A percentile compares a stretch with the other conserved stretches of the same genome.
phyloP scores from a whole-genome alignment of 2,329 filamentous ascomycete genomes.

The Aureobasidium leucospermi region DNA sequence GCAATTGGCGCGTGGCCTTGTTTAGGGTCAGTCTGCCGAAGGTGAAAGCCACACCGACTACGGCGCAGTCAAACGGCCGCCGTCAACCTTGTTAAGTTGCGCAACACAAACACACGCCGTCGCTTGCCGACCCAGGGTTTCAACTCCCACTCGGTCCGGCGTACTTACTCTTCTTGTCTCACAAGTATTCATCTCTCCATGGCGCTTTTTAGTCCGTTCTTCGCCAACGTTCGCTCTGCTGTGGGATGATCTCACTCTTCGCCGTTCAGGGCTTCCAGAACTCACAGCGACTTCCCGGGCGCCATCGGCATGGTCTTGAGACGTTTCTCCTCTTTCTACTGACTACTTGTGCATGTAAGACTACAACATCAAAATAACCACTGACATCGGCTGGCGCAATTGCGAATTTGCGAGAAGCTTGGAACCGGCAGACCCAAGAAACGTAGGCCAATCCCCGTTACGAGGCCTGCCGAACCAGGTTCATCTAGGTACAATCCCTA shows the following conservation, averaged over 20 bases:
- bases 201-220: not conserved
- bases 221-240: not conserved
- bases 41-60: not conserved
- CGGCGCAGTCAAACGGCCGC: constrained; percentile 5
- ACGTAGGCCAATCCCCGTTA: not conserved
- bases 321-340: not conserved
- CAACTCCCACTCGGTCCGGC: not conserved
- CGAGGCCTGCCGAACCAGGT: not conserved
- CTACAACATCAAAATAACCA: not conserved
- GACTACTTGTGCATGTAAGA: not conserved
- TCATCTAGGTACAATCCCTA: not conserved
- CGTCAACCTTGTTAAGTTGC: constrained; percentile 8
- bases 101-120: not conserved
- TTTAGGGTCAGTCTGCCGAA: constrained; percentile 5
- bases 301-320: too few relatives aligned
- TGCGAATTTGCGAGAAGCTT: not conserved
- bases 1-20: not conserved
- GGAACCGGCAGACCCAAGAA: not conserved
- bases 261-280: not conserved
- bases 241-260: not conserved
- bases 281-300: not conserved
- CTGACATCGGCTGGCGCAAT: constrained; percentile 4
- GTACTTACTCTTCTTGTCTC: not conserved
- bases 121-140: not conserved
- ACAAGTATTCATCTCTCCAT: not conserved